A percentile compares a stretch with the other conserved stretches of the same genome.
These are phyloP conservation scores for Candida anutae DNA, from an alignment of 1,139 yeast species.

Conservation along the genomic window DNA sequence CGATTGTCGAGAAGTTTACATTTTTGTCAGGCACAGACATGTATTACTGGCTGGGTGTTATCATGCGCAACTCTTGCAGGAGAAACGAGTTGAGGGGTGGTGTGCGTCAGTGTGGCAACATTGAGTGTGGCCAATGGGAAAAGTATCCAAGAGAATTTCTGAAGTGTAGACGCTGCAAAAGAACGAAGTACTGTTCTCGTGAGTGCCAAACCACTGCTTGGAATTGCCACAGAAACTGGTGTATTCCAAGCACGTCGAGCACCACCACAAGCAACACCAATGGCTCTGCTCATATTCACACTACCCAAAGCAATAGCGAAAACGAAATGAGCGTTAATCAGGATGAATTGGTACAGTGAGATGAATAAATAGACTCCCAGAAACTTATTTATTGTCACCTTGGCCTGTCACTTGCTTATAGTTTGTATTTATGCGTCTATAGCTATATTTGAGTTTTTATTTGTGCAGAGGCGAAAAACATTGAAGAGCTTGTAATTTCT, in stretches of 20 bases:
- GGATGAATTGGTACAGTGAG: slow-evolving; percentile 4
- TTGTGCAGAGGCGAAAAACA: no score
- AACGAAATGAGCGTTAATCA: slow-evolving; percentile 3
- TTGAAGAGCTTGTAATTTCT: no score
- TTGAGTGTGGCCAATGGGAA: slow-evolving; percentile 96
- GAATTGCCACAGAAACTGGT: slow-evolving; percentile 94
- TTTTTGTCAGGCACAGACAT: slow-evolving; percentile 66
- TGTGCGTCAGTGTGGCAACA: slow-evolving; percentile 89
- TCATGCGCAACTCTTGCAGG: slow-evolving; percentile 91
- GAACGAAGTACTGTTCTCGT: slow-evolving; percentile 90
- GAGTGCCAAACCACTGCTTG: slow-evolving; percentile 90
- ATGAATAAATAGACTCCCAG: no score
- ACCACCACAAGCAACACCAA: slow-evolving; percentile 11
- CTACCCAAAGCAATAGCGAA: slow-evolving; percentile 1
- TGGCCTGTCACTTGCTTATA: no score
- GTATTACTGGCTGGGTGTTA: slow-evolving; percentile 95
- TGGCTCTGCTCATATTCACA: slow-evolving; percentile 5
- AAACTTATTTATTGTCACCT: no score
- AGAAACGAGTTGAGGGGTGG: slow-evolving; percentile 85
- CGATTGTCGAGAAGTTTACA: slow-evolving; percentile 87
- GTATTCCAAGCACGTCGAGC: slow-evolving; percentile 45
- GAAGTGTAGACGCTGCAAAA: slow-evolving; percentile 86
- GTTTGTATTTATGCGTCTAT: no score
- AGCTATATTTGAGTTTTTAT: no score
- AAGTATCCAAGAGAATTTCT: slow-evolving; percentile 84